A percentile compares a stretch with the other conserved stretches of the same genome.
Conservation (phyloP, 1,284 basidiomycete species). For the Retiboletus fuscus region DNA sequence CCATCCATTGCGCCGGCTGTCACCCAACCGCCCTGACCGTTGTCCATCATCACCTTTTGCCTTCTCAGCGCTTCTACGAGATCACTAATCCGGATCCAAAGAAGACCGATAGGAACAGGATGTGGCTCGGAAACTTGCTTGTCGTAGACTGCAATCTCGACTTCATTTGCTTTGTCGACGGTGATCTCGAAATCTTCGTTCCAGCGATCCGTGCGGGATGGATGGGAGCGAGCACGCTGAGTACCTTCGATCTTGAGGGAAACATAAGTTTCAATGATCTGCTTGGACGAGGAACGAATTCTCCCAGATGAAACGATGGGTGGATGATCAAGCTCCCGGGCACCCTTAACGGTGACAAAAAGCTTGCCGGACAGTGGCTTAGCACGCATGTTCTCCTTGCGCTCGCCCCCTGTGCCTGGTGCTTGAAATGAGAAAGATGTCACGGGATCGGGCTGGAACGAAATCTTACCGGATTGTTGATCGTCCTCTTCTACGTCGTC, state of each 20-base stretch:
- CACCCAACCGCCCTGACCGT: conserved; percentile 91
- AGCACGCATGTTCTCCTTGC: conserved; percentile 89
- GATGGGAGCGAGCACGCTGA: conserved; percentile 91
- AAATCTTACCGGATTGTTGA: conserved; percentile 61
- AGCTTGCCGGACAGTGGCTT: conserved; percentile 96
- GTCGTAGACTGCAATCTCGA: conserved; percentile 97
- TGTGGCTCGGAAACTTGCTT: conserved; percentile 84
- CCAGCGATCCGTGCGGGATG: conserved; percentile 95
- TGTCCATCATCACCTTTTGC: conserved; percentile 91
- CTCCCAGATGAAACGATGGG: conserved; percentile 71
- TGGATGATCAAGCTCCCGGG: conserved; percentile 95
- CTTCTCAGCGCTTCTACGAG: conserved; percentile 94
- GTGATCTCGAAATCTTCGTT: conserved; percentile 97
- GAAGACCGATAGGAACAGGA: conserved; percentile 91
- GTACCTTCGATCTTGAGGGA: conserved; percentile 97
- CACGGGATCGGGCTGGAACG: background rate
- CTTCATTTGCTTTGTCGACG: conserved; percentile 98
- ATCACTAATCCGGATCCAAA: conserved; percentile 97
- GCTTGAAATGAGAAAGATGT: conserved; percentile 45
- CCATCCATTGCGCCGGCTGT: conserved; percentile 88
- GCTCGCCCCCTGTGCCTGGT: conserved; percentile 83
- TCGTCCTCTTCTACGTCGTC: conserved; percentile 89
- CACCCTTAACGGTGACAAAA: conserved; percentile 88
- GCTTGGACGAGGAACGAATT: conserved; percentile 82
- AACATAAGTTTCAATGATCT: conserved; percentile 87